These are phyloP conservation scores for Durusdinium trenchii DNA, from an alignment of 73 alveolate species.

Conservation along the genomic window DNA sequence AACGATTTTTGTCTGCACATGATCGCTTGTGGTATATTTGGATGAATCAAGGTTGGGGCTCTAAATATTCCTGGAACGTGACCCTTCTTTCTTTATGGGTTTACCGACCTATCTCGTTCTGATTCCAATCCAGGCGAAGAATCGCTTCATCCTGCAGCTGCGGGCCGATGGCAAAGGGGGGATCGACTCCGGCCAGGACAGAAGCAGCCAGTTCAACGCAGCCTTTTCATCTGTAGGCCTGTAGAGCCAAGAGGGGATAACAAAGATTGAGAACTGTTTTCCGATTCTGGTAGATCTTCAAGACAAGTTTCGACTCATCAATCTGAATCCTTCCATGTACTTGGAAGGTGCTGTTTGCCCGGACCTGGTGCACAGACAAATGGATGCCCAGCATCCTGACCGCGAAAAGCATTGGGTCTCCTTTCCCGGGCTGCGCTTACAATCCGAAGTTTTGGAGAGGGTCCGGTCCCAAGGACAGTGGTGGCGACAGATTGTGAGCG, in stretches of 20 bases:
- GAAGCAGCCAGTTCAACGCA: no score
- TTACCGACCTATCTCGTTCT: not conserved
- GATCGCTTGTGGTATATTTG: no score
- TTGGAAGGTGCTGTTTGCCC: not conserved
- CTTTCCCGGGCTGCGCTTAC: slow-evolving; percentile 20
- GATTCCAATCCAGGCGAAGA: not conserved
- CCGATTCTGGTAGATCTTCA: slow-evolving; percentile 46
- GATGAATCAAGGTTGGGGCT: no score
- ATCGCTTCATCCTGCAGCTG: slow-evolving; percentile 60
- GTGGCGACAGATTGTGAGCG: slow-evolving; percentile 73
- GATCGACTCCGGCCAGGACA: no score
- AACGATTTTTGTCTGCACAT: no score
- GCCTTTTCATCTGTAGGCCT: no score
- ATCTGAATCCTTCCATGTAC: not conserved
- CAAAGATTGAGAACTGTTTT: no score
- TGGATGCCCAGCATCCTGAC: not conserved
- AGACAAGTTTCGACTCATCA: not conserved
- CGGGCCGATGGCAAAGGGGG: not conserved
- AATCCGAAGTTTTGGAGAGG: not conserved
- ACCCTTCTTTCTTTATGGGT: not conserved
- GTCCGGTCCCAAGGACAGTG: slow-evolving; percentile 53
- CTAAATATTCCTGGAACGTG: no score
- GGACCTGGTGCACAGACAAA: slow-evolving; percentile 24
- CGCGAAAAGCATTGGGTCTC: slow-evolving; percentile 25
- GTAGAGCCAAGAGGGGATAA: no score